Conservation (phyloP, 805 yeast genomes). For the Wickerhamomyces hampshirensis region DNA sequence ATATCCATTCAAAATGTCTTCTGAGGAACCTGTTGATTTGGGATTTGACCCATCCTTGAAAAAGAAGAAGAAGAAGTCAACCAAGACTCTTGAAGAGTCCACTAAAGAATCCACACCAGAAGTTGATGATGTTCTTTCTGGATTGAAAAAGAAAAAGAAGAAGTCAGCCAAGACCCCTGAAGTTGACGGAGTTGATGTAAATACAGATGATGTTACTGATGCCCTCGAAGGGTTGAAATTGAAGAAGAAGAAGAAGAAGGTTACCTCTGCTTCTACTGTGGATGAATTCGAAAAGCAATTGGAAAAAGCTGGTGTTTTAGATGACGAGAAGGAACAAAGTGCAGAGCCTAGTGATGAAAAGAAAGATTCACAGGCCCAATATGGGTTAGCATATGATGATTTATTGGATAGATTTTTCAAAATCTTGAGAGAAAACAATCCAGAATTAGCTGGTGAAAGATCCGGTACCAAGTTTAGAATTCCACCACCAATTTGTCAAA, state of each 20-base stretch:
- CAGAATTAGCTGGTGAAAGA: slow-evolving; percentile 97
- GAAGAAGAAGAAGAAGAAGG: slow-evolving; percentile 87
- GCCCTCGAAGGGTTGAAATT: slow-evolving; percentile 66
- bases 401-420: slow-evolving; percentile 81
- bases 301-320: slow-evolving; percentile 84
- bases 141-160: slow-evolving; percentile 85
- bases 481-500: slow-evolving; percentile 94
- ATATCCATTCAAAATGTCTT: no score
- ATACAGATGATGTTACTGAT: slow-evolving; percentile 45
- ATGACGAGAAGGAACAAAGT: slow-evolving; percentile 18
- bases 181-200: slow-evolving; percentile 27
- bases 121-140: slow-evolving; percentile 65
- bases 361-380: slow-evolving; percentile 34
- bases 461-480: slow-evolving; percentile 88
- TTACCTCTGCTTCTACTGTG: slow-evolving; percentile 48
- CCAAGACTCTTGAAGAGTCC: slow-evolving; percentile 36
- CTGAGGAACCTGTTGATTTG: slow-evolving; percentile 26
- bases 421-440: slow-evolving; percentile 87
- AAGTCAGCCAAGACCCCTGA: slow-evolving; percentile 39
- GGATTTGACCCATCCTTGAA: slow-evolving; percentile 74
- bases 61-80: slow-evolving; percentile 72
- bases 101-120: slow-evolving; percentile 38
- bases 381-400: slow-evolving; percentile 68
- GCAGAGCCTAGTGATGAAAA: slow-evolving; percentile 21
- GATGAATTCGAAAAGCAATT: slow-evolving; percentile 85